Evolutionary conservation across 1,284 basidiomycete species (phyloP).

Genomic region (Puccinia hordei): DNA sequence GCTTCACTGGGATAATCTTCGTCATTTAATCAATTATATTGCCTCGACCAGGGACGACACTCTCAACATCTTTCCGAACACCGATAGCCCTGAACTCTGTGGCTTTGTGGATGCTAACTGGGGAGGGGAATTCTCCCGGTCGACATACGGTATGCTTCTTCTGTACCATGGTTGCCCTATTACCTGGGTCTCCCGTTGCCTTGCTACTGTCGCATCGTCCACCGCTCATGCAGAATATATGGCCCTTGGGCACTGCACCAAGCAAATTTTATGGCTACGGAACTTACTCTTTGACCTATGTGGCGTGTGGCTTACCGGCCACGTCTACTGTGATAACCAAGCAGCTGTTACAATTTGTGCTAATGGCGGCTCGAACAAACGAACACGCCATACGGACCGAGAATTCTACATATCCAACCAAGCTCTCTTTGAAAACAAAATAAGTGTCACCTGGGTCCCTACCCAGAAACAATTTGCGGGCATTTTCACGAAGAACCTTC

Average conservation of each 20-base stretch:
- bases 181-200: conserved; percentile 5
- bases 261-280: no score
- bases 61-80: neutral
- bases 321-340: neutral
- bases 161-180: neutral
- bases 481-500: conserved; percentile 21
- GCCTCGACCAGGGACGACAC: neutral
- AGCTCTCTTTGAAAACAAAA: no score
- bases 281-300: no score
- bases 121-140: conserved; percentile 1
- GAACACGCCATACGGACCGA: conserved; percentile 2
- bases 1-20: neutral
- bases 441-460: no score
- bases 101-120: neutral
- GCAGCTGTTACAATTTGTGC: neutral
- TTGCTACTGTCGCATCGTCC: conserved; percentile 4
- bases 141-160: conserved; percentile 11
- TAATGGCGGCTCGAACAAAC: neutral
- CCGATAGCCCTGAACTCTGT: neutral
- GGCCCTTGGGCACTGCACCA: no score
- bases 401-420: no score
- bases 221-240: conserved; percentile 30
- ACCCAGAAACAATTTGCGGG: no score
- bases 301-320: neutral
- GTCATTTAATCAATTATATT: neutral